Conservation (phyloP, 1,284 basidiomycete species). For the Cutaneotrichosporon sp. region DNA sequence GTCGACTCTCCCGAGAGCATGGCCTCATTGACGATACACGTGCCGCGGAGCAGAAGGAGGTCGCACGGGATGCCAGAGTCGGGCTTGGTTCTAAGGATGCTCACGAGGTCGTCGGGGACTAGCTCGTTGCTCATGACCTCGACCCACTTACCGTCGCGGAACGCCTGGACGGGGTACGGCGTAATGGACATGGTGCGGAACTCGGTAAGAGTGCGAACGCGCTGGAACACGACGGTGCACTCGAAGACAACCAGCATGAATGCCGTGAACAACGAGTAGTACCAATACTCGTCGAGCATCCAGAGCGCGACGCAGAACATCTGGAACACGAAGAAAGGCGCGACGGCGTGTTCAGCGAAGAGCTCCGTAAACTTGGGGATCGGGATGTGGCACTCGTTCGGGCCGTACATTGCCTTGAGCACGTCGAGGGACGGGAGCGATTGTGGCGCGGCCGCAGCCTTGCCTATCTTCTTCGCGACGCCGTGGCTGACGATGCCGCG, state of each 20-base stretch:
- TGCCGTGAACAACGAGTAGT: slow-evolving; percentile 90
- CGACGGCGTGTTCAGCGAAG: slow-evolving; percentile 87
- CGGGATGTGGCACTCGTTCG: slow-evolving; percentile 92
- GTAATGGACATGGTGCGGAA: slow-evolving; percentile 92
- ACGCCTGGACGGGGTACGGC: slow-evolving; percentile 78
- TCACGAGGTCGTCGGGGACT: slow-evolving; percentile 85
- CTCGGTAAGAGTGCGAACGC: slow-evolving; percentile 82
- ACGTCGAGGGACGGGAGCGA: slow-evolving; percentile 53
- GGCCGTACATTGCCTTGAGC: slow-evolving; percentile 67
- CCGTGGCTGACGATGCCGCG: slow-evolving; percentile 53
- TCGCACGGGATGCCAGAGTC: slow-evolving; percentile 90
- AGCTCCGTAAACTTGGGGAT: slow-evolving; percentile 86
- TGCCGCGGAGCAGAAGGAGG: slow-evolving; percentile 79
- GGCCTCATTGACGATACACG: slow-evolving; percentile 93
- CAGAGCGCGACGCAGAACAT: slow-evolving; percentile 93
- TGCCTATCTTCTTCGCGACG: slow-evolving; percentile 12
- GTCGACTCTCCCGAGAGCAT: slow-evolving; percentile 97
- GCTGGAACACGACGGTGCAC: slow-evolving; percentile 96
- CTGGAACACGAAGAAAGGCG: slow-evolving; percentile 95
- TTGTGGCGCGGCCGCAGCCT: slow-evolving; percentile 2
- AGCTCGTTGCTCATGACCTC: slow-evolving; percentile 77
- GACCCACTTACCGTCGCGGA: slow-evolving; percentile 75
- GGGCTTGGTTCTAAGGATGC: slow-evolving; percentile 70
- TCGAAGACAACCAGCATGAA: slow-evolving; percentile 97
- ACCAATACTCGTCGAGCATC: slow-evolving; percentile 97